phyloP scores from a whole-genome alignment of 495 filamentous ascomycete genomes.

The Xylaria cubensis region DNA sequence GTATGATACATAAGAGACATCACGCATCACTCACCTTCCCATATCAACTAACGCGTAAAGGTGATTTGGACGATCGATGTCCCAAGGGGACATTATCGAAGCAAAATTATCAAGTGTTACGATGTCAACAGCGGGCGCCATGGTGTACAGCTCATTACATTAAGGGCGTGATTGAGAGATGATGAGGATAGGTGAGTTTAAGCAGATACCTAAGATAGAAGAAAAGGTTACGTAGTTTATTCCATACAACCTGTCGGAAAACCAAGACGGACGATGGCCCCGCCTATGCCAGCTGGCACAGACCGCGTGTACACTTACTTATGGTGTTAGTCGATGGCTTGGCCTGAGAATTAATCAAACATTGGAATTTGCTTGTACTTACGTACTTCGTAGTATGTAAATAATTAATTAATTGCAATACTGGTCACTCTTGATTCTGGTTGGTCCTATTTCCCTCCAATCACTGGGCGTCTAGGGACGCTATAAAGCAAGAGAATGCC shows the following conservation, averaged over 20 bases:
- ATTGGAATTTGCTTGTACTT: background rate
- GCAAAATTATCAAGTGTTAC: constrained; percentile 59
- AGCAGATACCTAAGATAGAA: background rate
- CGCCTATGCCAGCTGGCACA: constrained; percentile 18
- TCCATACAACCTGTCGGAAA: background rate
- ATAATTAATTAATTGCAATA: background rate
- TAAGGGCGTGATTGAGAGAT: background rate
- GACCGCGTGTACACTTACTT: background rate
- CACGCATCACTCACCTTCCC: constrained; percentile 65
- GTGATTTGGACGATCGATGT: constrained; percentile 48
- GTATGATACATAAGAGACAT: background rate
- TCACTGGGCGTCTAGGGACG: background rate
- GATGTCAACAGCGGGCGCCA: constrained; percentile 43
- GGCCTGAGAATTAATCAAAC: background rate
- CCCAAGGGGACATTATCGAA: constrained; percentile 55
- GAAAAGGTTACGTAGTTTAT: background rate
- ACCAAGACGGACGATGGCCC: constrained; percentile 1
- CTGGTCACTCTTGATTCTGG: background rate
- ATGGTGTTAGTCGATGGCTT: background rate
- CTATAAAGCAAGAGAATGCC: background rate
- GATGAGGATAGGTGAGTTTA: background rate
- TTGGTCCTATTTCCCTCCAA: background rate
- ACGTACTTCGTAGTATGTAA: too few relatives aligned
- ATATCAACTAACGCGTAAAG: constrained; percentile 73
- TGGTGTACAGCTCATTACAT: constrained; percentile 19